These are phyloP conservation scores for Cadophora sp. DNA, from an alignment of 2,329 filamentous ascomycete genomes.

Conservation along the genomic window DNA sequence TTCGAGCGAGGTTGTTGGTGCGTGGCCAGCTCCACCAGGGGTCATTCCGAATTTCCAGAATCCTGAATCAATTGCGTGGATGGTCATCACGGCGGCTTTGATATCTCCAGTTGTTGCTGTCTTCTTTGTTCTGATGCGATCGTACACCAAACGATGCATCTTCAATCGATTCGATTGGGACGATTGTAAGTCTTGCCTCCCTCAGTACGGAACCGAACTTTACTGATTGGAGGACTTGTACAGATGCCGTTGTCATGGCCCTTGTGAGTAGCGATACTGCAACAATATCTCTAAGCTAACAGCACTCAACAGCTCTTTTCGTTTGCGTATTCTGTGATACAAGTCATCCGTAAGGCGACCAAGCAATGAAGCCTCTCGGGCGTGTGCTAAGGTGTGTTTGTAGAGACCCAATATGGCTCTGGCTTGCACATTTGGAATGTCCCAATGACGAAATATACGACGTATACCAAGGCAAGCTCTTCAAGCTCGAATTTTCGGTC, in stretches of 20 bases:
- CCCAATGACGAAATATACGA: neutral
- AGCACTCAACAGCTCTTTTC: neutral
- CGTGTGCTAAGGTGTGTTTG: neutral
- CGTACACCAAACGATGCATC: slow-evolving; percentile 10
- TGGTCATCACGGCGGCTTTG: neutral
- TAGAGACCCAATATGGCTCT: slow-evolving; percentile 13
- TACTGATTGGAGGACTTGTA: neutral
- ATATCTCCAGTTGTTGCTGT: slow-evolving; percentile 12
- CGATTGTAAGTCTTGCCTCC: slow-evolving; percentile 15
- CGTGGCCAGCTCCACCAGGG: slow-evolving; percentile 14
- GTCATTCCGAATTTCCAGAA: slow-evolving; percentile 18
- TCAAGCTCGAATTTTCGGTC: neutral
- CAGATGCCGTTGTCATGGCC: slow-evolving; percentile 11
- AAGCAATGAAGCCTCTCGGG: neutral
- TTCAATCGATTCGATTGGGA: slow-evolving; percentile 12
- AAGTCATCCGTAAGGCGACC: neutral
- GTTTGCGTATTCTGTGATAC: neutral
- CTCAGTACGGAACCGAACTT: neutral
- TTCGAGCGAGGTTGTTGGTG: slow-evolving; percentile 8
- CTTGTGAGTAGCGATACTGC: neutral
- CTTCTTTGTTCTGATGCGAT: slow-evolving; percentile 18
- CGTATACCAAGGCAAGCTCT: neutral
- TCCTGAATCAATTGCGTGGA: slow-evolving; percentile 18
- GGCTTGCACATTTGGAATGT: slow-evolving; percentile 18
- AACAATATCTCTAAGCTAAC: neutral